Conservation (phyloP, 2,329 filamentous ascomycete genomes). For the Aureobasidium uvarum region DNA sequence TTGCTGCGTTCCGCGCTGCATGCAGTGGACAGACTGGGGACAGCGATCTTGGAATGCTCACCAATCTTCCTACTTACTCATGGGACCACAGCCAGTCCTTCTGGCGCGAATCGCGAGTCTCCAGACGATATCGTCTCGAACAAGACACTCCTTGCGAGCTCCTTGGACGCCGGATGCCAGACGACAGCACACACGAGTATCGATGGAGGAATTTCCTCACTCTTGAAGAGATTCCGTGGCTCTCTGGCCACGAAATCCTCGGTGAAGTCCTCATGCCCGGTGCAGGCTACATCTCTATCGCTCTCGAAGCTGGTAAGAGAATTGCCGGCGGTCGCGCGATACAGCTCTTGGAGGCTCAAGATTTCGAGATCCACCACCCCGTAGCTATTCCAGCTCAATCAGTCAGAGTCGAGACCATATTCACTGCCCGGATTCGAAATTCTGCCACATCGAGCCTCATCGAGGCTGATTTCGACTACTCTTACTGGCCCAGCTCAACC, state of each 20-base stretch:
- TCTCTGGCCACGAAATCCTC: constrained; percentile 28
- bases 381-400: background rate
- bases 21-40: no score
- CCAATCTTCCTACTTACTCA: constrained; percentile 28
- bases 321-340: constrained; percentile 20
- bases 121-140: background rate
- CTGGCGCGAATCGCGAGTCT: constrained; percentile 28
- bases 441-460: no score
- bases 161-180: constrained; percentile 24
- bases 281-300: constrained; percentile 28
- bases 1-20: no score
- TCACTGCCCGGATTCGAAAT: no score
- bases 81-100: constrained; percentile 29
- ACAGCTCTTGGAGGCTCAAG: constrained; percentile 30
- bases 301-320: constrained; percentile 25
- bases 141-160: constrained; percentile 19
- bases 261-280: constrained; percentile 29
- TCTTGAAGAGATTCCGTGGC: constrained; percentile 26
- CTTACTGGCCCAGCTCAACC: no score
- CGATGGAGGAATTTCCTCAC: constrained; percentile 29
- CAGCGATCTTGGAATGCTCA: background rate
- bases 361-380: constrained; percentile 30
- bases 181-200: constrained; percentile 9
- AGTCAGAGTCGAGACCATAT: no score
- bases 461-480: no score